A percentile compares a stretch with the other conserved stretches of the same genome.
phyloP scores from a whole-genome alignment of 2,329 filamentous ascomycete genomes.

The Fusarium luffae region DNA sequence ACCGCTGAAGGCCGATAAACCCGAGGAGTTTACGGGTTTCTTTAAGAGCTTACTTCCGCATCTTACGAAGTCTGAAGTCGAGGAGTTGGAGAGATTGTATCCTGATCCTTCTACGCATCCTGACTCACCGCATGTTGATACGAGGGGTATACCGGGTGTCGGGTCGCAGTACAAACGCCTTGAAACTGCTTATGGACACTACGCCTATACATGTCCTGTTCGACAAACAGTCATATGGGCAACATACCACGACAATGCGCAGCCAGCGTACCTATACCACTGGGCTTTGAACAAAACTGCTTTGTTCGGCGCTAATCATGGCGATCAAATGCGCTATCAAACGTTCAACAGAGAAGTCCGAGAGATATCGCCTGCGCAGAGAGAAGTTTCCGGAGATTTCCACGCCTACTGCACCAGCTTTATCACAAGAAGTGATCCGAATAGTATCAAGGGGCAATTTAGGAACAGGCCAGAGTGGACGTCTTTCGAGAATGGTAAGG shows the following conservation, averaged over 20 bases:
- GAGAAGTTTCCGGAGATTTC: slow-evolving; percentile 35
- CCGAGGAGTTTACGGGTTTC: slow-evolving; percentile 44
- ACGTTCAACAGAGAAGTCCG: slow-evolving; percentile 54
- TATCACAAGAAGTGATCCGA: slow-evolving; percentile 38
- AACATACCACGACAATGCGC: slow-evolving; percentile 33
- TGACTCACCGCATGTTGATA: slow-evolving; percentile 33
- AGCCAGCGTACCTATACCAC: slow-evolving; percentile 47
- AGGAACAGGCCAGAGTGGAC: slow-evolving; percentile 40
- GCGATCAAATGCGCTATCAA: slow-evolving; percentile 47
- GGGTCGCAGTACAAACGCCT: slow-evolving; percentile 37
- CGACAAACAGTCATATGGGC: slow-evolving; percentile 41
- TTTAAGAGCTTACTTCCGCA: slow-evolving; percentile 45
- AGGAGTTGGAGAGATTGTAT: slow-evolving; percentile 33
- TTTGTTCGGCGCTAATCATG: slow-evolving; percentile 40
- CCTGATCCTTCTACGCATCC: slow-evolving; percentile 34
- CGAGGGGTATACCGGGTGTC: slow-evolving; percentile 19
- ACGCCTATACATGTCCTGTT: slow-evolving; percentile 40
- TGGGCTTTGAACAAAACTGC: slow-evolving; percentile 46
- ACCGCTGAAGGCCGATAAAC: slow-evolving; percentile 24
- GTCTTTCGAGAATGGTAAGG: slow-evolving; percentile 42
- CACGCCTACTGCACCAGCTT: slow-evolving; percentile 41
- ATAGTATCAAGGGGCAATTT: slow-evolving; percentile 39
- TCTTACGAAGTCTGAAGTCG: slow-evolving; percentile 26
- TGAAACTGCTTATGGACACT: slow-evolving; percentile 41
- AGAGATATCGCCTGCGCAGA: slow-evolving; percentile 49